phyloP scores from a whole-genome alignment of 192 early-diverging fungal species.

The Coemansia sp. region DNA sequence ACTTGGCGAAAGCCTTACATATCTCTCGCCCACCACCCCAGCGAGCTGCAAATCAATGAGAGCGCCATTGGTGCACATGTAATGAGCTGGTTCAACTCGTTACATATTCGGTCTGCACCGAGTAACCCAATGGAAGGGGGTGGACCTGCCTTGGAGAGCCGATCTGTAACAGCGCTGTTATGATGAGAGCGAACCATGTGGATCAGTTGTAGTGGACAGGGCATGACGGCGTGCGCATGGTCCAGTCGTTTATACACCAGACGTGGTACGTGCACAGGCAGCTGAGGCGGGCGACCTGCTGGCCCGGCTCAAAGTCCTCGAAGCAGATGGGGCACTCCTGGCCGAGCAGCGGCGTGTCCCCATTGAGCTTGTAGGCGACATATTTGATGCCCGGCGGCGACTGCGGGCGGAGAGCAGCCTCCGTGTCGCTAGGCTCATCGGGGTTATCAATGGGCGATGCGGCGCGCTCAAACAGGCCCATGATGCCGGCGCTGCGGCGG shows the following conservation, averaged over 20 bases:
- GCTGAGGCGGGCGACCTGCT: conserved; percentile 77
- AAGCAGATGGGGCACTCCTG: conserved; percentile 95
- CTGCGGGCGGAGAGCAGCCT: conserved; percentile 8
- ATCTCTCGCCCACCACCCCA: no score
- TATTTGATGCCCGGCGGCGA: conserved; percentile 44
- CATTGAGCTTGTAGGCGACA: conserved; percentile 58
- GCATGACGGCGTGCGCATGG: conserved; percentile 70
- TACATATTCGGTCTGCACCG: no score
- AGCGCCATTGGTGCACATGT: no score
- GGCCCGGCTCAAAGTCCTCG: conserved; percentile 84
- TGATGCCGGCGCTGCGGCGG: conserved; percentile 21
- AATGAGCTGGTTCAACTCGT: no score
- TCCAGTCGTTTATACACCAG: conserved; percentile 81
- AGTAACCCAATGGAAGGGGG: no score
- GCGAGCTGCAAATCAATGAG: no score
- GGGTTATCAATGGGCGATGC: conserved; percentile 2
- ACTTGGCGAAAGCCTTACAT: no score
- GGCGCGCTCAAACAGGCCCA: conserved; percentile 29
- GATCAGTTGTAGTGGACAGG: conserved; percentile 75
- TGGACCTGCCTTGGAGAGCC: no score
- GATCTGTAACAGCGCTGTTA: no score
- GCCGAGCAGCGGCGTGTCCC: conserved; percentile 62
- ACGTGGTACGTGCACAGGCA: conserved; percentile 91
- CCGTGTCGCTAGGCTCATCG: background rate
- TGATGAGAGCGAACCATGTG: background rate